Conservation (phyloP, 371 early-diverging fungal genomes). For the Gilbertella persicaria region DNA sequence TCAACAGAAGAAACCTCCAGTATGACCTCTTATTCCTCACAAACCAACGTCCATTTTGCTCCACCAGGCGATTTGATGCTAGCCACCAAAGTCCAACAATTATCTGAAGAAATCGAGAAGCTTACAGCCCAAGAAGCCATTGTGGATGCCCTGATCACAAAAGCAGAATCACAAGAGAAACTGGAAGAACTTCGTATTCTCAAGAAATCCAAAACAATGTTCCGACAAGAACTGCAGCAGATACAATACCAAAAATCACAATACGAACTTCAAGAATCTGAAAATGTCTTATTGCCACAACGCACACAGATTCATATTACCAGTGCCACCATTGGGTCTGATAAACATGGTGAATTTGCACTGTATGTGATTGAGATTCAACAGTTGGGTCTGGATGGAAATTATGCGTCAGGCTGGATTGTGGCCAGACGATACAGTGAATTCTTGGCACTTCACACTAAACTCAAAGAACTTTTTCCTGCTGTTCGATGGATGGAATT, state of each 20-base stretch:
- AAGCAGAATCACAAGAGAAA: constrained; percentile 54
- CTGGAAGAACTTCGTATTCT: constrained; percentile 64
- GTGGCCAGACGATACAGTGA: constrained; percentile 81
- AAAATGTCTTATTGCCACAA: constrained; percentile 69
- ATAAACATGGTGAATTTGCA: constrained; percentile 65
- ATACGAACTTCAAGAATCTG: constrained; percentile 65
- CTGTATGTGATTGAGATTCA: constrained; percentile 82
- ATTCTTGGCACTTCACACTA: constrained; percentile 77
- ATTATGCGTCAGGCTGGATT: constrained; percentile 74
- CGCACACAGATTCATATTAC: constrained; percentile 63
- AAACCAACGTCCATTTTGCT: constrained; percentile 57
- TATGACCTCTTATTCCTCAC: no score
- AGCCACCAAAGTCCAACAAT: constrained; percentile 49
- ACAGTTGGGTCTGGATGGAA: constrained; percentile 55
- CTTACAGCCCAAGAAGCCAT: constrained; percentile 68
- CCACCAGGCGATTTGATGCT: constrained; percentile 74
- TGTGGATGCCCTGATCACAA: constrained; percentile 63
- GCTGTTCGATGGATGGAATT: constrained; percentile 68
- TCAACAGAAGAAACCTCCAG: background rate
- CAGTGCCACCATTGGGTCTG: constrained; percentile 57
- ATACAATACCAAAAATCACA: constrained; percentile 68
- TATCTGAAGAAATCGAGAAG: constrained; percentile 59
- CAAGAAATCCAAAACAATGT: constrained; percentile 57
- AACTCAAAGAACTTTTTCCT: constrained; percentile 58
- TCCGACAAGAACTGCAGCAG: constrained; percentile 62